Base-by-base conservation (phyloP, 495 filamentous ascomycete genomes). In the Lasiosphaeriaceae sp. region DNA sequence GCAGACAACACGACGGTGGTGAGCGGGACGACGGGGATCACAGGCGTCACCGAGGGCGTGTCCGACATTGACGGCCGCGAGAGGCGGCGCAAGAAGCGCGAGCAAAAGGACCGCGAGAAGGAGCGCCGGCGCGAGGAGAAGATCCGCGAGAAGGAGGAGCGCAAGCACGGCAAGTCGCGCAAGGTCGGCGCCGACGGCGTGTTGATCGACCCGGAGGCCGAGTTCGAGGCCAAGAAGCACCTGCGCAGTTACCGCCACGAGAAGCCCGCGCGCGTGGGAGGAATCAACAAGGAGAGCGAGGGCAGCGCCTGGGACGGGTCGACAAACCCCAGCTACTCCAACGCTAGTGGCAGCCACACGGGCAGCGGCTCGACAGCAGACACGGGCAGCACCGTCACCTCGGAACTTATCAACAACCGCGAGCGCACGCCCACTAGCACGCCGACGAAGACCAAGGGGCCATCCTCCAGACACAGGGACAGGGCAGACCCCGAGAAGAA, bases 231-330 rank as follows among this genome's bases (percentile, higher is more conserved):
- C 44, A 66, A 78, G 62, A 61, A 72, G 52, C 68, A 77, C 9
- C 69, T 83, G 29, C 83, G 87, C 39, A 82, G 83, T 2, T 96
- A 96, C 74, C 86, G 90, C 8, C 79, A 88, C 66, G 92, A 96
- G 71, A 90, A 88, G 64, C 74, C 90, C 4, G 91, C 92, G 2
- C 80, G 86, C 31, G 89, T 96, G 19, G 92, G 92, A 39, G 92
- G 91, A 17, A 73, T 96, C 63, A 96, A 96, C 69, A 83, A 84
- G 47, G 76, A 87, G 59, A 72, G 82, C 44, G 91, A 96, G 52
- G 89, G 83, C 48, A 87, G 82, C 55, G 81, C 85, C 61, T 86
- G 85, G 73, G 89, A 88, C 65, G 80, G 80, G 44, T 78, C 73
- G 6, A 85, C 74, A 63, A 81, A 71, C 76, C 85, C 71, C 16